Base-by-base conservation (phyloP, 257 asterid genomes). In the Solanum stenotomum region DNA sequence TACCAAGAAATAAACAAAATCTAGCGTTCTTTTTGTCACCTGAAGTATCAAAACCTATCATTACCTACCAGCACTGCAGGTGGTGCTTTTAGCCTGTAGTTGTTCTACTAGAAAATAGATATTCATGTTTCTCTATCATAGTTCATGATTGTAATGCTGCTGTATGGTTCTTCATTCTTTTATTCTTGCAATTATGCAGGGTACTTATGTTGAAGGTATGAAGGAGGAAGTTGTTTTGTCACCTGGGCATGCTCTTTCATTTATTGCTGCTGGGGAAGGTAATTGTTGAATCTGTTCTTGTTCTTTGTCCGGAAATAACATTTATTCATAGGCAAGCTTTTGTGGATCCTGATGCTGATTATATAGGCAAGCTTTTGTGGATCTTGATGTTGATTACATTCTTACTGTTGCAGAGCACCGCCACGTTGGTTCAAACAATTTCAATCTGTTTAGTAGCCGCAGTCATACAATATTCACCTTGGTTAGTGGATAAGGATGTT, bases 231-330 rank as follows among this genome's bases (percentile, higher is more conserved):
- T 97, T 87, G 99, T 97, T 76, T 91, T 97, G 92, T 97, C 99
- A 85, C 98, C 99, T 89, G 99, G 99, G 72, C 99, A 97, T 90
- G 99, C 97, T 83, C 99, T 97, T 89, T 97, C 99, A 20, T 97
- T 97, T 92, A 97, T 97, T 89, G 99, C 99, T 91, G 98, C 99
- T 22, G 99, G 99, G 90, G 99, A 97, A 94, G 99, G 99, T 96
- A 91, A 37, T 22, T 46, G 56, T 68, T 44, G 44, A 35, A 84
- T 42, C 83, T 89, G 44, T 89, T 85, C n/a, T 52, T 46, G 63
- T 68, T 89, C 83, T 67, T 87, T 38, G n/a, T 27, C 74, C 8
- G 83, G 68, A 31, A 70, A 33, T 40, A 68, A 14, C 63, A 16
- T 79, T 4, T 79, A 27, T 85, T 37, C 49, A 81, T 81, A 85